phyloP scores from a whole-genome alignment of 257 asterid genomes.

The Fraxinus excelsior region DNA sequence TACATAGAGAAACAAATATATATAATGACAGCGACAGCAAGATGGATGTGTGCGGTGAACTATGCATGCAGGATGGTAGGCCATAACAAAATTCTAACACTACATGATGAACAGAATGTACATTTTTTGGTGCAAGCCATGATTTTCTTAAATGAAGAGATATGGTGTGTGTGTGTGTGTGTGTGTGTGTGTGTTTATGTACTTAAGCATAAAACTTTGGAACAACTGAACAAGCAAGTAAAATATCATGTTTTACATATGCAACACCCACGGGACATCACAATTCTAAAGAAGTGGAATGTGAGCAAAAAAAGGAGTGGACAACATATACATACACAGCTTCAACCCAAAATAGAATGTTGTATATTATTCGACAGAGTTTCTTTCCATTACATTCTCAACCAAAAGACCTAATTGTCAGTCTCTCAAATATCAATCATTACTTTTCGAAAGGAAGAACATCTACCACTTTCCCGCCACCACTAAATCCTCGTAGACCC shows the following conservation, averaged over 20 bases:
- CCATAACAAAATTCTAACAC: slow-evolving; percentile 7
- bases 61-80: background rate
- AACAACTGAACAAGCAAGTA: background rate
- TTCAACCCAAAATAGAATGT: background rate
- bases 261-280: background rate
- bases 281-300: background rate
- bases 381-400: background rate
- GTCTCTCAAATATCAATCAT: background rate
- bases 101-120: background rate
- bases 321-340: background rate
- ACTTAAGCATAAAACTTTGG: background rate
- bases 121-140: background rate
- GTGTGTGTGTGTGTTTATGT: background rate
- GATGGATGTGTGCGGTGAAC: slow-evolving; percentile 2
- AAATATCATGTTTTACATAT: background rate
- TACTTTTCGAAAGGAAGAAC: background rate
- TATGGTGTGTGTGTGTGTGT: background rate
- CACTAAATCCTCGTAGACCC: background rate
- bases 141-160: background rate
- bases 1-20: background rate
- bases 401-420: background rate
- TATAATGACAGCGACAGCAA: background rate
- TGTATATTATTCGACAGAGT: background rate
- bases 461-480: background rate
- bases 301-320: background rate